These are phyloP conservation scores for Metschnikowia shivogae DNA, from an alignment of 805 yeast species.

Conservation along the genomic window DNA sequence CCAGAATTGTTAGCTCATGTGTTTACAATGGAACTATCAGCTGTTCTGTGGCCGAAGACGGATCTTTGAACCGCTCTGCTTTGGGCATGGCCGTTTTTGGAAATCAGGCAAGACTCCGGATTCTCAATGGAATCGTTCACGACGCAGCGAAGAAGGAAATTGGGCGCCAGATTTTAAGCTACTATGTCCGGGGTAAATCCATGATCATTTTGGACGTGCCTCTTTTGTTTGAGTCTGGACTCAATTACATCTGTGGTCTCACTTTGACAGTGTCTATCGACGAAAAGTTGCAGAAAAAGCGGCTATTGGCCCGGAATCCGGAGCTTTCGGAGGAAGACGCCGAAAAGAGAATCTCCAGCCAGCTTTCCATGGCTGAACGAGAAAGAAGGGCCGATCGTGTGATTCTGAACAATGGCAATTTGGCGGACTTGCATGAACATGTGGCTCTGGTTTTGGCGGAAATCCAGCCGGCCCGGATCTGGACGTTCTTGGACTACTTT, in stretches of 20 bases:
- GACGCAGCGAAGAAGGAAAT: conserved; percentile 79
- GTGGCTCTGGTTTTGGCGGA: conserved; percentile 23
- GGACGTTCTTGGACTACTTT: conserved; percentile 28
- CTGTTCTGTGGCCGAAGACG: conserved; percentile 31
- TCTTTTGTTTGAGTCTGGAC: conserved; percentile 72
- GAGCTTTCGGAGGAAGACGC: conserved; percentile 66
- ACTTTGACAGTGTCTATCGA: conserved; percentile 66
- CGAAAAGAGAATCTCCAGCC: conserved; percentile 65
- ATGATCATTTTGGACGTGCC: conserved; percentile 87
- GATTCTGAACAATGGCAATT: conserved; percentile 52
- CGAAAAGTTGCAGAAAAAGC: conserved; percentile 51
- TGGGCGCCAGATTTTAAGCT: conserved; percentile 46
- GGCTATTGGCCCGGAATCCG: conserved; percentile 66
- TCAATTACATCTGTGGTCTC: conserved; percentile 67
- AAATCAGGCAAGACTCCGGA: conserved; percentile 51
- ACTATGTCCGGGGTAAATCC: conserved; percentile 54
- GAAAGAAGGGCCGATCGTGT: conserved; percentile 59
- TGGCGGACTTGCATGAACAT: conserved; percentile 20
- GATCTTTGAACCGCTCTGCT: conserved; percentile 59
- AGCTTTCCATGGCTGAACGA: conserved; percentile 63
- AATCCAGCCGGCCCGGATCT: conserved; percentile 26
- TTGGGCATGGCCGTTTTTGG: conserved; percentile 79
- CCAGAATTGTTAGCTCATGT: too few species aligned
- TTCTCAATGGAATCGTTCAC: conserved; percentile 75
- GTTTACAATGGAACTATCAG: too few species aligned